Conservation (phyloP, 2,329 filamentous ascomycete genomes). For the Colletotrichum australisinense region DNA sequence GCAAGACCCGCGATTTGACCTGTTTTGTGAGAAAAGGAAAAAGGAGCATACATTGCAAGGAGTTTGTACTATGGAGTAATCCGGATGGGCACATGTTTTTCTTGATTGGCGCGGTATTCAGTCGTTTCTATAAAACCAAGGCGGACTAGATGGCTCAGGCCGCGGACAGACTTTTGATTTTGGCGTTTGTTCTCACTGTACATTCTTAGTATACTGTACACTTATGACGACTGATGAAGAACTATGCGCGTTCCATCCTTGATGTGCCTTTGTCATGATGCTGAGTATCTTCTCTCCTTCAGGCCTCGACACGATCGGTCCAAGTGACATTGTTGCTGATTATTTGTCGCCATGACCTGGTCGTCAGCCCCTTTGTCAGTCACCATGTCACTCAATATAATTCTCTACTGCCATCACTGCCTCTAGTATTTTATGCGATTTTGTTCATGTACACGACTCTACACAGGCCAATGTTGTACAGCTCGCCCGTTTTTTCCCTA, state of each 20-base stretch:
- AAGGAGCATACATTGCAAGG: neutral
- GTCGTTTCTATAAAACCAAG: slow-evolving; percentile 9
- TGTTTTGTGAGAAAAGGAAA: neutral
- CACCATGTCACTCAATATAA: neutral
- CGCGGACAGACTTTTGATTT: slow-evolving; percentile 8
- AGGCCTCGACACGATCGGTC: no score
- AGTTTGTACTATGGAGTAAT: slow-evolving; percentile 28
- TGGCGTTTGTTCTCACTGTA: slow-evolving; percentile 22
- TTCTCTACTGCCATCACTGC: neutral
- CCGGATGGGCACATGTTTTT: neutral
- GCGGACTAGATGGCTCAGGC: slow-evolving; percentile 25
- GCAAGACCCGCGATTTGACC: neutral
- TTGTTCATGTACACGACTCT: slow-evolving; percentile 26
- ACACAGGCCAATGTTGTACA: slow-evolving; percentile 28
- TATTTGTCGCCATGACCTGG: neutral
- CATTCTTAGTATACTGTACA: slow-evolving; percentile 27
- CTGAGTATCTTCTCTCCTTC: neutral
- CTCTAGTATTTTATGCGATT: neutral
- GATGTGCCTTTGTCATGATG: neutral
- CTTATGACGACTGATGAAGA: slow-evolving; percentile 22
- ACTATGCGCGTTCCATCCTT: neutral
- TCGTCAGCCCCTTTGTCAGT: no score
- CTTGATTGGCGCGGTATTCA: slow-evolving; percentile 5
- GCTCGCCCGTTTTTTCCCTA: slow-evolving; percentile 8
- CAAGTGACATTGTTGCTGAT: neutral